Evolutionary conservation across 257 asterid species (phyloP).

Genomic region (Solanum boliviense): DNA sequence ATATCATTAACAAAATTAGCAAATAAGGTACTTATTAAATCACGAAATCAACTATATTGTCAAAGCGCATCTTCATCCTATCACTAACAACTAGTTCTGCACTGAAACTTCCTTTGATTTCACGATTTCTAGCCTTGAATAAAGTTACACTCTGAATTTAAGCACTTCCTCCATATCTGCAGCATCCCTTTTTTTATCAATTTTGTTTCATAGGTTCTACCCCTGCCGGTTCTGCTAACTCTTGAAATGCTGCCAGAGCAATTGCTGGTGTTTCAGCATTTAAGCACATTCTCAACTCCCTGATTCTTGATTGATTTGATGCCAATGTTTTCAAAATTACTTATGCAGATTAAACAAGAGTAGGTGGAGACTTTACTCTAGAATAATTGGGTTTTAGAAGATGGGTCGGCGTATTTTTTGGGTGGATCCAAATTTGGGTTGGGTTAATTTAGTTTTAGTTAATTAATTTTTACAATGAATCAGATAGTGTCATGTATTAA

Average conservation of each 20-base stretch:
- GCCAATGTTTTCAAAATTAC: background rate
- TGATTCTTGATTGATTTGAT: conserved; percentile 40
- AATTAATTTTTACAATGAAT: no score
- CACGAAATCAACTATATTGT: background rate
- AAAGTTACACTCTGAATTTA: background rate
- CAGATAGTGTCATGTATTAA: no score
- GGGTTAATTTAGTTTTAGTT: no score
- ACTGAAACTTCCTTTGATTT: background rate
- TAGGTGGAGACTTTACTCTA: no score
- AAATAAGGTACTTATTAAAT: background rate
- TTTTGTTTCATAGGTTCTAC: background rate
- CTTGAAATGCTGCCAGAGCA: conserved; percentile 32
- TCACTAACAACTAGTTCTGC: background rate
- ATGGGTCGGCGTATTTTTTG: no score
- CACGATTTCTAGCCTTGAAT: background rate
- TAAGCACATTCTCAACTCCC: conserved; percentile 44
- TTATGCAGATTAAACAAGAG: no score
- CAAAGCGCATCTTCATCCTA: background rate
- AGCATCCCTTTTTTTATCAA: background rate
- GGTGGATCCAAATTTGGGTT: no score
- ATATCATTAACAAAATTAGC: background rate
- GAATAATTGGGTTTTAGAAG: no score
- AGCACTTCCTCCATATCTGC: background rate
- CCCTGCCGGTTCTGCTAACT: conserved; percentile 15
- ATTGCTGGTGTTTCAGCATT: conserved; percentile 21